phyloP scores from a whole-genome alignment of 768 basidiomycete genomes.

The Boletus sp. region DNA sequence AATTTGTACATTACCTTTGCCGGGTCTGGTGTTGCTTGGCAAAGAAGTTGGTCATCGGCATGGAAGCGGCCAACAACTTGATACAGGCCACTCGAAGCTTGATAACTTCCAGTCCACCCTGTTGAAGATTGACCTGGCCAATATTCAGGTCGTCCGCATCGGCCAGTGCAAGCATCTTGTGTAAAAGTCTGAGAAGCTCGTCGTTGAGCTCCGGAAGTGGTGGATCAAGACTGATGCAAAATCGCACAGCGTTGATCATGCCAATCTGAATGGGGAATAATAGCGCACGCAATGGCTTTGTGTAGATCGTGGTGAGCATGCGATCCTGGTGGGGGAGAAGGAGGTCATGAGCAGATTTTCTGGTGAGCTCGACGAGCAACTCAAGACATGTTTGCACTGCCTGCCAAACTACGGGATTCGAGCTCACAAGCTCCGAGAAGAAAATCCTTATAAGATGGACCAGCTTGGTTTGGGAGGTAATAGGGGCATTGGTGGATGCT shows the following conservation, averaged over 20 bases:
- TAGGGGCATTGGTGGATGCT: constrained; percentile 41
- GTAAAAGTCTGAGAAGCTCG: constrained; percentile 84
- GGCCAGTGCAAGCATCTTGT: constrained; percentile 91
- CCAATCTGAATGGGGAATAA: constrained; percentile 96
- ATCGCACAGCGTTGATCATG: constrained; percentile 95
- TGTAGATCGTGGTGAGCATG: constrained; percentile 86
- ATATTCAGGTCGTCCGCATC: constrained; percentile 92
- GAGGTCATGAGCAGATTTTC: constrained; percentile 72
- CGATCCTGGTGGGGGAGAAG: too few relatives aligned
- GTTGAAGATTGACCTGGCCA: constrained; percentile 70
- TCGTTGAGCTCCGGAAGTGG: constrained; percentile 90
- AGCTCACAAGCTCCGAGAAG: constrained; percentile 83
- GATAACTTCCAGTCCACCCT: constrained; percentile 76
- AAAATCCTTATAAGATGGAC: constrained; percentile 77
- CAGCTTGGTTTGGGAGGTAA: constrained; percentile 51
- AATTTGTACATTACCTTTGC: constrained; percentile 61
- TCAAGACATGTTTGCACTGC: constrained; percentile 81
- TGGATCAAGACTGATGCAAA: constrained; percentile 85
- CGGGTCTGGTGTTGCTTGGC: too few relatives aligned
- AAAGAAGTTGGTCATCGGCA: constrained; percentile 94
- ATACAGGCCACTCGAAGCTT: constrained; percentile 94
- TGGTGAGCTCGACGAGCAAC: constrained; percentile 70
- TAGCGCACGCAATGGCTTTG: constrained; percentile 93
- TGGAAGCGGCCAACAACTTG: constrained; percentile 87
- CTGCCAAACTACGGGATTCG: constrained; percentile 80